Percentiles rank a stretch among this genome's conserved stretches.
Evolutionary conservation across 306 rosid species (phyloP).

Genomic region (Malus domestica): DNA sequence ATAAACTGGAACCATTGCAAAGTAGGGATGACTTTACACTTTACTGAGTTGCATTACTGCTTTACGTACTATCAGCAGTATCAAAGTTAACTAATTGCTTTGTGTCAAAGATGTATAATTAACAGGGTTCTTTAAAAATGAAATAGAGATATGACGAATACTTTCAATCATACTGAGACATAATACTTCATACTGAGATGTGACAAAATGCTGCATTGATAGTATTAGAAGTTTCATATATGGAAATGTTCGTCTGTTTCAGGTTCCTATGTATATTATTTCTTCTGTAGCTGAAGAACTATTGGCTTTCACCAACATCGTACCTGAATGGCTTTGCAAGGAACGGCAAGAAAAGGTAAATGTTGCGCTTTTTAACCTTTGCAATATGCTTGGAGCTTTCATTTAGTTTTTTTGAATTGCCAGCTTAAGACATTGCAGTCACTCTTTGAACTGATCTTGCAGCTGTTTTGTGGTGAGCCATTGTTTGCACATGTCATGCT

Average conservation of each 20-base stretch:
- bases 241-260: not conserved
- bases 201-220: not conserved
- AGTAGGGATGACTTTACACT: no score
- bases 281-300: conserved; percentile 80
- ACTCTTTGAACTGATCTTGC: conserved; percentile 29
- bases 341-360: conserved; percentile 63
- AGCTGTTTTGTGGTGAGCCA: conserved; percentile 75
- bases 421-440: conserved; percentile 15
- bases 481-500: conserved; percentile 57
- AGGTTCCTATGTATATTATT: conserved; percentile 82
- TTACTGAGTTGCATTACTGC: not conserved
- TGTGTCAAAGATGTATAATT: not conserved
- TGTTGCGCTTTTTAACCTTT: conserved; percentile 10
- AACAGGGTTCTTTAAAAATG: not conserved
- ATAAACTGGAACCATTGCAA: no score
- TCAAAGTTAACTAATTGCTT: not conserved
- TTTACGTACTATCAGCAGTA: not conserved
- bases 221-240: not conserved
- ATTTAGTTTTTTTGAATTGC: not conserved
- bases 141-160: no score
- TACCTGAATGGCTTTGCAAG: conserved; percentile 84
- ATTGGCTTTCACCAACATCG: conserved; percentile 56
- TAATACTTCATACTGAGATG: not conserved
- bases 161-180: not conserved
- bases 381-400: conserved; percentile 12